These are phyloP conservation scores for Ustilago crameri DNA, from an alignment of 1,284 basidiomycete genomes.

Conservation along the genomic window DNA sequence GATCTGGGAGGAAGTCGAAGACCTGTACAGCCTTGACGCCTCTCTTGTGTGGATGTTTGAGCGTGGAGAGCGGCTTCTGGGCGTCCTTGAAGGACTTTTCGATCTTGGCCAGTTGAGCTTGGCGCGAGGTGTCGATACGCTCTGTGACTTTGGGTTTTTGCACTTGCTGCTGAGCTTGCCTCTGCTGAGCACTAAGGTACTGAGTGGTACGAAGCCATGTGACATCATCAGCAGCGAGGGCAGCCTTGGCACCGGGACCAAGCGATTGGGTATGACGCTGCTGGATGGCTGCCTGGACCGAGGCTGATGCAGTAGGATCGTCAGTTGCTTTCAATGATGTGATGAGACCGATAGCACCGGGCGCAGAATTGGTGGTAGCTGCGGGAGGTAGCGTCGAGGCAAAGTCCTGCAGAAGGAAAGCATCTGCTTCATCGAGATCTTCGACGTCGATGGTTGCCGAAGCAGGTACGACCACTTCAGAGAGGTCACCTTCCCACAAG, in stretches of 20 bases:
- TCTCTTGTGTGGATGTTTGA: slow-evolving; percentile 62
- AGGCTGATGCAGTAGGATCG: slow-evolving; percentile 27
- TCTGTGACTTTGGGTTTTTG: slow-evolving; percentile 44
- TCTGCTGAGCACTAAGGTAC: slow-evolving; percentile 63
- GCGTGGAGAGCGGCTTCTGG: slow-evolving; percentile 47
- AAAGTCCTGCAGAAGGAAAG: slow-evolving; percentile 62
- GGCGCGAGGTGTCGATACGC: slow-evolving; percentile 54
- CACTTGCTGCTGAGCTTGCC: slow-evolving; percentile 44
- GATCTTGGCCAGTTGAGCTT: slow-evolving; percentile 63
- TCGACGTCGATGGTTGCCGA: slow-evolving; percentile 26
- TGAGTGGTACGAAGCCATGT: slow-evolving; percentile 67
- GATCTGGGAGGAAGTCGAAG: slow-evolving; percentile 65
- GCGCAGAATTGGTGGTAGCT: slow-evolving; percentile 20
- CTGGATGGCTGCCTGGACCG: slow-evolving; percentile 42
- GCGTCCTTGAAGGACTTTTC: slow-evolving; percentile 58
- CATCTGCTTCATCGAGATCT: slow-evolving; percentile 59
- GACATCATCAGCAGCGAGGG: slow-evolving; percentile 55
- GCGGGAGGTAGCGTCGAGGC: slow-evolving; percentile 35
- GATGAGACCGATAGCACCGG: slow-evolving; percentile 38
- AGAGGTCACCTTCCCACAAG: slow-evolving; percentile 58
- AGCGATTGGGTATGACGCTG: slow-evolving; percentile 46
- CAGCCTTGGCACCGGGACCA: slow-evolving; percentile 43
- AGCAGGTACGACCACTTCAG: slow-evolving; percentile 31
- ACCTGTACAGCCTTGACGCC: slow-evolving; percentile 59
- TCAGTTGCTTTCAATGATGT: slow-evolving; percentile 36